A percentile compares a stretch with the other conserved stretches of the same genome.
These are phyloP conservation scores for Rhodotorula sp. DNA, from an alignment of 1,284 basidiomycete species.

Conservation along the genomic window DNA sequence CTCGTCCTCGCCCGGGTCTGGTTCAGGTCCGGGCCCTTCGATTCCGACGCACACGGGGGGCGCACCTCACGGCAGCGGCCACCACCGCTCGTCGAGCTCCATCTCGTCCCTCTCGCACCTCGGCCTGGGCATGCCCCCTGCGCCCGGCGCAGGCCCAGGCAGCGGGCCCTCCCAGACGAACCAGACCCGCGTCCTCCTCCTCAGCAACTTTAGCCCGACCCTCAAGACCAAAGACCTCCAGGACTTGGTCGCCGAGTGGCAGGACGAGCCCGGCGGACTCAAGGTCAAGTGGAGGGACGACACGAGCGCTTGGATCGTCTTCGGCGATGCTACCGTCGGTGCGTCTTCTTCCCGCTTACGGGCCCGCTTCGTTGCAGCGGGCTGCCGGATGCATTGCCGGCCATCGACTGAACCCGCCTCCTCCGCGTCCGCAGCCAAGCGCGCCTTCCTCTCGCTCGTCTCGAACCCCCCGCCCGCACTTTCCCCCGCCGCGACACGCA, in stretches of 20 bases:
- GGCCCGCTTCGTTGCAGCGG: background rate
- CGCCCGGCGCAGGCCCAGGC: background rate
- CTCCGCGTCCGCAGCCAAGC: conserved; percentile 66
- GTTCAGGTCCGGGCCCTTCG: no score
- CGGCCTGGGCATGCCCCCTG: background rate
- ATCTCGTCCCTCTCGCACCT: background rate
- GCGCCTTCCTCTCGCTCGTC: conserved; percentile 85
- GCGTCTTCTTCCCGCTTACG: conserved; percentile 37
- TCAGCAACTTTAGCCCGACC: conserved; percentile 88
- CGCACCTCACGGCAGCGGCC: background rate
- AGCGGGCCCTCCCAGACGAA: conserved; percentile 19
- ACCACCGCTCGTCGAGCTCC: background rate
- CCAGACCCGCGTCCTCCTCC: conserved; percentile 81
- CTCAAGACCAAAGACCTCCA: conserved; percentile 98
- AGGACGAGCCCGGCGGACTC: conserved; percentile 82
- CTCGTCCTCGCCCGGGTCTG: no score
- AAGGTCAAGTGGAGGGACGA: conserved; percentile 99
- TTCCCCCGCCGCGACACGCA: conserved; percentile 49
- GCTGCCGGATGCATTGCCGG: no score
- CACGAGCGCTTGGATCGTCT: conserved; percentile 91
- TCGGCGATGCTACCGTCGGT: conserved; percentile 63
- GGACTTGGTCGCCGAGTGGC: conserved; percentile 84
- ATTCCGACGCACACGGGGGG: background rate
- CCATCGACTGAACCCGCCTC: no score
- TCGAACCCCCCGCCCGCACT: conserved; percentile 77